Conservation (phyloP, 192 early-diverging fungal genomes). For the Backusella sp. region DNA sequence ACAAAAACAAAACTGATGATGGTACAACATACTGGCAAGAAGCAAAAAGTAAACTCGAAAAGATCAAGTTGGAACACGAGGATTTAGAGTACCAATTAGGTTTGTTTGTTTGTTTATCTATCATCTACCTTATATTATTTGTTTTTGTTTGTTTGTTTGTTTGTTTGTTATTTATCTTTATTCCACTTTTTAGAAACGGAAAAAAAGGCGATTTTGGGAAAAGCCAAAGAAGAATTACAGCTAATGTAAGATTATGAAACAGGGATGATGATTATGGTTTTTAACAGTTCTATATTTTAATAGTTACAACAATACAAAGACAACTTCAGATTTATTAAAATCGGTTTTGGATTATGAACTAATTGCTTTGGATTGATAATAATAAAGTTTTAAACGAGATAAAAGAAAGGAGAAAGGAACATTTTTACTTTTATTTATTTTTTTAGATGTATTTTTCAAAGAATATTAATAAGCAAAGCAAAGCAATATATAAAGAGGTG, state of each 20-base stretch:
- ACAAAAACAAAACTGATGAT: background rate
- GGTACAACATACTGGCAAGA: background rate
- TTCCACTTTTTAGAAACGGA: background rate
- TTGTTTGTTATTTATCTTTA: background rate
- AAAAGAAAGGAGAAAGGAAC: background rate
- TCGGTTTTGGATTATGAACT: background rate
- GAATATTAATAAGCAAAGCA: background rate
- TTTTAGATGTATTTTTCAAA: background rate
- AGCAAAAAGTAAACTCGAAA: conserved; percentile 10
- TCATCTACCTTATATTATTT: background rate
- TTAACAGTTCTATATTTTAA: background rate
- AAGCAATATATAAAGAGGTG: background rate
- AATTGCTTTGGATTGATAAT: background rate
- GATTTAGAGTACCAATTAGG: background rate
- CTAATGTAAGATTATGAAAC: background rate
- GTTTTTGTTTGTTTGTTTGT: background rate
- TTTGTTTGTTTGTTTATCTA: background rate
- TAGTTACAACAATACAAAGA: background rate
- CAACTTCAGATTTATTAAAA: background rate
- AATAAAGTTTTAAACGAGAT: background rate
- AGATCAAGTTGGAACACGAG: background rate
- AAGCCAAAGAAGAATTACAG: background rate
- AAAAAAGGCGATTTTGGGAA: background rate
- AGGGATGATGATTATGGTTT: too few relatives aligned
- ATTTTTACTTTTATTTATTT: background rate